Evolutionary conservation across 768 basidiomycete species (phyloP), one percentile per base, ranked within the genome.

Genomic region (Suillus luteus): DNA sequence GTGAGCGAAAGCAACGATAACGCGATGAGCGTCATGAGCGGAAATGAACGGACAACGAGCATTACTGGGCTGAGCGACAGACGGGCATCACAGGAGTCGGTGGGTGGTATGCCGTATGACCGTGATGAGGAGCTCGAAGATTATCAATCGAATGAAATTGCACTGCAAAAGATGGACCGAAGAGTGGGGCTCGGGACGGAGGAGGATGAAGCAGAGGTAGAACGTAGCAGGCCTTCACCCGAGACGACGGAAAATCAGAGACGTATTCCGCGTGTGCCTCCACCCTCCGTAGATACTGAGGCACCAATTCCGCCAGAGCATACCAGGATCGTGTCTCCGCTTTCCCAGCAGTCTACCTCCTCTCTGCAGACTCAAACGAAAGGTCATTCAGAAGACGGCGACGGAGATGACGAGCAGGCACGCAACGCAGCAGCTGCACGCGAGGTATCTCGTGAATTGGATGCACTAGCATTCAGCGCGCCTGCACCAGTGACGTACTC

Each of bases 341-440:
- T 51, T 15, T 54, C 59, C 15, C 58, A 57, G 35, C 40, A 64
- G 55, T n/a, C 48, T 24, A 60, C 52, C 7, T 59, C 67, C 9
- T 60, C 49, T 22, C 65, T 60, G 19, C 67, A 65, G 24, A 60
- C 63, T 7, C 55, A 58, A 14, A 43, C 55, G 48, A 59, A 51
- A 27, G 38, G 51, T 12, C 57, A 51, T 55, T 40, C n/a, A 24
- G 64, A 66, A 22, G 69, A 68, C 22, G 15, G 27, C 8, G 63
- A 48, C 0, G 70, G 82, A 38, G 79, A 82, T 9, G 83, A 87
- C 12, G 87, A 89, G 66, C 76, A 73, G 3, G 79, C 78, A n/a
- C 79, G 84, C 35, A 85, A 88, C 67, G 85, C 84, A 1, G 90
- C 89, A 19, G 89, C 87, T 33, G 89, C 89, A 5, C 81, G 85